Conservation (phyloP, 164 flowering plant genomes). For the Brasenia schreberi region DNA sequence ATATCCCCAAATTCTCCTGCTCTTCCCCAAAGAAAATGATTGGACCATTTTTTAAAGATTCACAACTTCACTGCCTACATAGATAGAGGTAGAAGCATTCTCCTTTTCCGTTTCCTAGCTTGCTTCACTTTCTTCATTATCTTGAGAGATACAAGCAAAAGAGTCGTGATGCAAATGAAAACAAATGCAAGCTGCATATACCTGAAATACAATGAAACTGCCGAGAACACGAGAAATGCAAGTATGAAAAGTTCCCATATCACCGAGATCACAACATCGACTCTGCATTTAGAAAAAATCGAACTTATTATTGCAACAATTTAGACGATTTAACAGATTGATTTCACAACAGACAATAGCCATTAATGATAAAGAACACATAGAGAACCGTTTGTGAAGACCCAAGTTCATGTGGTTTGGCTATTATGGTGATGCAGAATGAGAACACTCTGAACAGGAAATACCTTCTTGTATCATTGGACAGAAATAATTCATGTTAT, state of each 20-base stretch:
- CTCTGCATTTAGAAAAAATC: slow-evolving; percentile 45
- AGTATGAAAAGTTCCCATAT: slow-evolving; percentile 86
- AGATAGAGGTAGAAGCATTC: slow-evolving; percentile 98
- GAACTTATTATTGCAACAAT: not conserved
- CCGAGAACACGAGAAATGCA: slow-evolving; percentile 78
- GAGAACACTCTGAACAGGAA: too few species aligned
- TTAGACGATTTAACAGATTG: not conserved
- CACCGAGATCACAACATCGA: slow-evolving; percentile 77
- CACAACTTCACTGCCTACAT: slow-evolving; percentile 31
- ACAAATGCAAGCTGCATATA: slow-evolving; percentile 55
- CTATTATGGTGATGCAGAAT: not conserved
- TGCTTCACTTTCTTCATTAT: slow-evolving; percentile 67
- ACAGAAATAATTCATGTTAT: too few species aligned
- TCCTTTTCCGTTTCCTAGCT: slow-evolving; percentile 74
- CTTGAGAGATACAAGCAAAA: slow-evolving; percentile 76
- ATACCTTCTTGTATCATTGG: too few species aligned
- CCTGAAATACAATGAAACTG: slow-evolving; percentile 71
- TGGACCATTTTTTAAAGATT: not conserved
- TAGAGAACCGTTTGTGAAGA: not conserved
- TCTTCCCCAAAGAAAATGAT: not conserved
- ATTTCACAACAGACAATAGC: too few species aligned
- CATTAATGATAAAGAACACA: not conserved
- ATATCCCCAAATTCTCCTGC: not conserved
- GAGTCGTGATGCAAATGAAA: slow-evolving; percentile 44
- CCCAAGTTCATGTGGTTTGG: not conserved